Conservation (phyloP, 2,329 filamentous ascomycete species). For the Colletotrichum incanum region DNA sequence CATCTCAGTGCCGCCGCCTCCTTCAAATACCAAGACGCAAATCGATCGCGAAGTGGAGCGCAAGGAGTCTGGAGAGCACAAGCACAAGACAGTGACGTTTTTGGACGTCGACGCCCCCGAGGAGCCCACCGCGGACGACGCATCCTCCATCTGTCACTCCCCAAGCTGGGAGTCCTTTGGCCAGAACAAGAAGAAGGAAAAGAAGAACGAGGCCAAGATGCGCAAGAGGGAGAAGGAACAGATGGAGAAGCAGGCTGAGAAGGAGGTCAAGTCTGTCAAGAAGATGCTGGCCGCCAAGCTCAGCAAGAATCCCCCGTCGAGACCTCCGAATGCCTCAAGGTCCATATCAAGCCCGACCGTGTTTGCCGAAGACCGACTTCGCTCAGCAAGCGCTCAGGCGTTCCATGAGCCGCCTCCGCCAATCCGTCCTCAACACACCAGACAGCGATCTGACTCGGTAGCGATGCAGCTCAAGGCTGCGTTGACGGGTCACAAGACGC, state of each 20-base stretch:
- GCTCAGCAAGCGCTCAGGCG: slow-evolving; percentile 30
- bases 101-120: slow-evolving; percentile 52
- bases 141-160: slow-evolving; percentile 71
- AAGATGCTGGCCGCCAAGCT: slow-evolving; percentile 55
- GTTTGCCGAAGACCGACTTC: slow-evolving; percentile 28
- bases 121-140: slow-evolving; percentile 58
- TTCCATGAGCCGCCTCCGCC: slow-evolving; percentile 30
- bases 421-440: slow-evolving; percentile 29
- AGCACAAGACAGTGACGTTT: slow-evolving; percentile 60
- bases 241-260: slow-evolving; percentile 50
- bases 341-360: slow-evolving; percentile 31
- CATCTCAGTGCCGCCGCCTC: slow-evolving; percentile 51
- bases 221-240: slow-evolving; percentile 61
- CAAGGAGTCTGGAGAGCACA: slow-evolving; percentile 46
- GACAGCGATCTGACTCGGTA: slow-evolving; percentile 41
- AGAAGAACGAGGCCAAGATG: slow-evolving; percentile 60
- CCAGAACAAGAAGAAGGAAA: slow-evolving; percentile 68
- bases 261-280: slow-evolving; percentile 55
- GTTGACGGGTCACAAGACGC: slow-evolving; percentile 43
- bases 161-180: slow-evolving; percentile 74
- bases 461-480: slow-evolving; percentile 42
- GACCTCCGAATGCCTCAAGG: slow-evolving; percentile 37
- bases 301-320: slow-evolving; percentile 54
- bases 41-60: slow-evolving; percentile 37
- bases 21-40: slow-evolving; percentile 28